Conservation (phyloP, 225 moss, liverwort and hornwort genomes). For the Sphagnum tenellum region DNA sequence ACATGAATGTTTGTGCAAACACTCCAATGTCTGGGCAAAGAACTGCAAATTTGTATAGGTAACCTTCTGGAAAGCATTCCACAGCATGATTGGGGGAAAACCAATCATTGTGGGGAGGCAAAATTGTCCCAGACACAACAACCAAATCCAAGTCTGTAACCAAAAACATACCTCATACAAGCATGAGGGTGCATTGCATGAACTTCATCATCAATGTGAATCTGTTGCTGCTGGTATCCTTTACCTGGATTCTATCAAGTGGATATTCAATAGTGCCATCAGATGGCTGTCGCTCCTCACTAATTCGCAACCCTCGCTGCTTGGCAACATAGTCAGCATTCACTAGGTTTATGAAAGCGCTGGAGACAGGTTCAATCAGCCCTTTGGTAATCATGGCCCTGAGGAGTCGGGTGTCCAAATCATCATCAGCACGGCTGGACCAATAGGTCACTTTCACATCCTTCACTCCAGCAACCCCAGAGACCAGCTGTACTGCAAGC, state of each 20-base stretch:
- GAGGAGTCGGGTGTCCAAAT: constrained; percentile 84
- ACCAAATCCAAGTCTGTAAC: too few relatives aligned
- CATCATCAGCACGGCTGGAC: constrained; percentile 64
- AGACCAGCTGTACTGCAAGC: constrained; percentile 78
- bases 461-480: constrained; percentile 76
- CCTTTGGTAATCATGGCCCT: constrained; percentile 95
- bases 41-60: too few relatives aligned
- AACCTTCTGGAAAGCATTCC: too few relatives aligned
- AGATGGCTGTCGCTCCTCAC: constrained; percentile 65
- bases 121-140: too few relatives aligned
- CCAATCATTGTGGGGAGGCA: too few relatives aligned
- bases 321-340: constrained; percentile 89
- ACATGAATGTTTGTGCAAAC: too few relatives aligned
- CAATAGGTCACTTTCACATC: constrained; percentile 78
- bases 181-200: too few relatives aligned
- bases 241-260: constrained; percentile 55
- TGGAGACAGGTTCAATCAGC: constrained; percentile 84
- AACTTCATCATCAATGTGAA: too few relatives aligned
- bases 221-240: too few relatives aligned
- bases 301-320: constrained; percentile 81
- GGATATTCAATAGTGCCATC: constrained; percentile 36
- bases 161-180: too few relatives aligned
- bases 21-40: too few relatives aligned
- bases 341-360: constrained; percentile 85
- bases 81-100: too few relatives aligned